Conservation (phyloP, 352 stramenopile genomes). For the Pythium guiyangense region DNA sequence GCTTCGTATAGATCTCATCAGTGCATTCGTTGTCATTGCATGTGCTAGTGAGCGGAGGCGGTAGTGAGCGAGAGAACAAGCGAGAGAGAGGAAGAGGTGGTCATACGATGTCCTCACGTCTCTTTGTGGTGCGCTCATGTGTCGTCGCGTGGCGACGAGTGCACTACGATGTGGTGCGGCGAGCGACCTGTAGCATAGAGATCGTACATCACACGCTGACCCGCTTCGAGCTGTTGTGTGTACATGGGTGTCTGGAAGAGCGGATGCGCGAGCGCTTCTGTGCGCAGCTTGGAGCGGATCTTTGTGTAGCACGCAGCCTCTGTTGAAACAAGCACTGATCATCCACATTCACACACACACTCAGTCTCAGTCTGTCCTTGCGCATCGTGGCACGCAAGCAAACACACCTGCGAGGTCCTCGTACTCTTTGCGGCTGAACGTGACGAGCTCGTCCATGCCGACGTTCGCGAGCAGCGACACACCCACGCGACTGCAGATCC, state of each 20-base stretch:
- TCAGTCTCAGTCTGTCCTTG: too few relatives aligned
- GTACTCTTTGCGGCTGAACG: slow-evolving; percentile 40
- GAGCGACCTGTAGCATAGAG: slow-evolving; percentile 17
- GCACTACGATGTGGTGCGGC: slow-evolving; percentile 27
- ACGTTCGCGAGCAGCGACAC: slow-evolving; percentile 43
- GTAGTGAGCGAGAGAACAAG: too few relatives aligned
- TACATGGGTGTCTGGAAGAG: slow-evolving; percentile 37
- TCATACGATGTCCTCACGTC: too few relatives aligned
- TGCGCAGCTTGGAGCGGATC: slow-evolving; percentile 21
- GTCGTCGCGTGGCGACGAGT: neutral
- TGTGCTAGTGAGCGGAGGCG: too few relatives aligned
- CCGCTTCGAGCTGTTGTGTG: slow-evolving; percentile 31
- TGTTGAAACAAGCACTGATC: slow-evolving; percentile 28
- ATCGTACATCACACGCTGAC: slow-evolving; percentile 34
- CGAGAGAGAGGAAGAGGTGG: too few relatives aligned
- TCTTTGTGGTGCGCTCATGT: neutral
- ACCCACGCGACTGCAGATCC: slow-evolving; percentile 38
- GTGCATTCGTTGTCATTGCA: neutral
- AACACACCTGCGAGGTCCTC: slow-evolving; percentile 41
- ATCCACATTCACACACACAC: neutral
- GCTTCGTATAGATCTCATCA: slow-evolving; percentile 37
- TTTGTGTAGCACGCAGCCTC: slow-evolving; percentile 11
- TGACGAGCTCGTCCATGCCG: slow-evolving; percentile 26
- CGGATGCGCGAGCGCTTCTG: slow-evolving; percentile 10
- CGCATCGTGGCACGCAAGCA: neutral